These are phyloP conservation scores for Chlorella sp. DNA, from an alignment of 139 green algal genomes.

Conservation along the genomic window DNA sequence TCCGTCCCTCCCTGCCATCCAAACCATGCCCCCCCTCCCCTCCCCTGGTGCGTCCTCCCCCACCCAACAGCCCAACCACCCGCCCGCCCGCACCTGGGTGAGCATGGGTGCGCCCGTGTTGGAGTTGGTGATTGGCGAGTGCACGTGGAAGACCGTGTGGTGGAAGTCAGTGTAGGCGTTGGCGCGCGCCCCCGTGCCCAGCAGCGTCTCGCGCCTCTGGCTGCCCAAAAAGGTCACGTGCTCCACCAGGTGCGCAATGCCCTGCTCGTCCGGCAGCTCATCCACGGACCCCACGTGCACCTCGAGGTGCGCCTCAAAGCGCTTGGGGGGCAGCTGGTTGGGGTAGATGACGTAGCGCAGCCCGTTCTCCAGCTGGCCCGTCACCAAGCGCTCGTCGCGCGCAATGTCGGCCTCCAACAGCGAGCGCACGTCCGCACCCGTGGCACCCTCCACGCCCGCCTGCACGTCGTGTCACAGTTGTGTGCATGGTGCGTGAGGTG, in stretches of 20 bases:
- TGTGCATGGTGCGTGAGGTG: background rate
- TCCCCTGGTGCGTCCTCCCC: too few relatives aligned
- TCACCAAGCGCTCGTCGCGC: constrained; percentile 20
- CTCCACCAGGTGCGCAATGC: constrained; percentile 97
- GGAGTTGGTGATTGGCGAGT: constrained; percentile 75
- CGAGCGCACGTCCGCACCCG: constrained; percentile 4
- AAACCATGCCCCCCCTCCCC: too few relatives aligned
- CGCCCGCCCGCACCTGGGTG: constrained; percentile 71
- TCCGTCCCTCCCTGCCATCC: too few relatives aligned
- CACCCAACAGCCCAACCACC: too few relatives aligned
- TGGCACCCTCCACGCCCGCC: constrained; percentile 2
- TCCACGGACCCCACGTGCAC: constrained; percentile 73
- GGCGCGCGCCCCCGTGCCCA: constrained; percentile 81
- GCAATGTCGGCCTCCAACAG: constrained; percentile 19
- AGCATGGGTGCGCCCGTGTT: constrained; percentile 73
- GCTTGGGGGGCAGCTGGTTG: constrained; percentile 81
- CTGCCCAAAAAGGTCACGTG: constrained; percentile 98
- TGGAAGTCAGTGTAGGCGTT: constrained; percentile 99
- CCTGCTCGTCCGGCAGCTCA: constrained; percentile 77
- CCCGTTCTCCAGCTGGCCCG: constrained; percentile 32
- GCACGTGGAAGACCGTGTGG: constrained; percentile 99
- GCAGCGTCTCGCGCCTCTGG: constrained; percentile 80
- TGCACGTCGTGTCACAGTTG: background rate
- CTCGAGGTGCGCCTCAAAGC: constrained; percentile 95
- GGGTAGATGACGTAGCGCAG: constrained; percentile 89